These are phyloP conservation scores for Penicillium sclerotigenum DNA, from an alignment of 2,329 filamentous ascomycete species.

Conservation along the genomic window DNA sequence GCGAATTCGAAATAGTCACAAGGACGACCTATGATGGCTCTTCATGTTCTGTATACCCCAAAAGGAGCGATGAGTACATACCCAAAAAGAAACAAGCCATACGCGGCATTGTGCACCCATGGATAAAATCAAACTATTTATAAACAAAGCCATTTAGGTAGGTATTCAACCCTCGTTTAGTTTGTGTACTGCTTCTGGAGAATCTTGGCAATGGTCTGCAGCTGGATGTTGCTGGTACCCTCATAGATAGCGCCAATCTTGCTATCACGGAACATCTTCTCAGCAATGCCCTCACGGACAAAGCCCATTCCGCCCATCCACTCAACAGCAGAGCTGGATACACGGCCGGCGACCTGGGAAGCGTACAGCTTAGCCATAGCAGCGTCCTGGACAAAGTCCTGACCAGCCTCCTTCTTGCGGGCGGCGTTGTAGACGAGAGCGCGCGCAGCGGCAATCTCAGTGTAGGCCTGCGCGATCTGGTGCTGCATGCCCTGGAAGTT, in stretches of 20 bases:
- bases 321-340: conserved; percentile 83
- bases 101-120: neutral
- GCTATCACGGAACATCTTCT: conserved; percentile 97
- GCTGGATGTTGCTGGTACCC: conserved; percentile 68
- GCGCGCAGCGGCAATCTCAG: conserved; percentile 86
- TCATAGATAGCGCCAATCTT: conserved; percentile 99
- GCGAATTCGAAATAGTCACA: neutral
- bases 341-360: conserved; percentile 84
- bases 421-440: conserved; percentile 94
- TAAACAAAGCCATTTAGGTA: conserved; percentile 1
- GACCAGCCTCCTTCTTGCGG: conserved; percentile 94
- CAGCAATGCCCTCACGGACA: conserved; percentile 88
- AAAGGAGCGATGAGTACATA: neutral
- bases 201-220: conserved; percentile 68
- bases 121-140: conserved; percentile 3
- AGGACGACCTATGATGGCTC: neutral
- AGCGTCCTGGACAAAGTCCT: conserved; percentile 91
- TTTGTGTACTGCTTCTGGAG: conserved; percentile 67
- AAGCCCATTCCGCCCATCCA: conserved; percentile 99
- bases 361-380: conserved; percentile 98
- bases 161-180: conserved; percentile 30
- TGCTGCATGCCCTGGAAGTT: conserved; percentile 99
- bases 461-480: conserved; percentile 93
- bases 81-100: neutral
- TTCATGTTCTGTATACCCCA: neutral